Evolutionary conservation across 257 asterid genomes (phyloP).

Genomic region (Henckelia pumila): DNA sequence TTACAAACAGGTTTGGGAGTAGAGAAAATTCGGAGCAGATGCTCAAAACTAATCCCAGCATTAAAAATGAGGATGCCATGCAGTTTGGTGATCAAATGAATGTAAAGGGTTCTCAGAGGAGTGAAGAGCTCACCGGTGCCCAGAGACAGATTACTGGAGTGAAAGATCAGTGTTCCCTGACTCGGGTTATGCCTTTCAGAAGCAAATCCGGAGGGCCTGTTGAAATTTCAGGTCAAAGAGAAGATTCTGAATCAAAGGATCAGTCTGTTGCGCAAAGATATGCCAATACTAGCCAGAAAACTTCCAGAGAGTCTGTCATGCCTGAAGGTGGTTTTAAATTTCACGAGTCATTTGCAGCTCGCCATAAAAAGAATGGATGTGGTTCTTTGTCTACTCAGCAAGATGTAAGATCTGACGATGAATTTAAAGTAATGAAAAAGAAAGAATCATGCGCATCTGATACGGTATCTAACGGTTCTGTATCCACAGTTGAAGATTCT

Average conservation of each 20-base stretch:
- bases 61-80: constrained; percentile 18
- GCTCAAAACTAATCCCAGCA: constrained; percentile 25
- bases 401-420: constrained; percentile 35
- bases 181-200: constrained; percentile 28
- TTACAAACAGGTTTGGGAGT: constrained; percentile 34
- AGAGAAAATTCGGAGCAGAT: constrained; percentile 38
- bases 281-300: constrained; percentile 35
- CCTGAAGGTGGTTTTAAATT: constrained; percentile 47
- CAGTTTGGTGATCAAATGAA: constrained; percentile 23
- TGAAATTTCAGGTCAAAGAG: constrained; percentile 40
- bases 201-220: constrained; percentile 34
- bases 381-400: constrained; percentile 39
- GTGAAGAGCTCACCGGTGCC: constrained; percentile 26
- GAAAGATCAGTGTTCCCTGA: constrained; percentile 34
- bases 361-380: constrained; percentile 39
- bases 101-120: constrained; percentile 19
- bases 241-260: constrained; percentile 36
- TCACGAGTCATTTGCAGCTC: constrained; percentile 44
- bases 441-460: constrained; percentile 32
- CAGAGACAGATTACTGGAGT: constrained; percentile 34
- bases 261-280: constrained; percentile 31
- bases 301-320: constrained; percentile 35
- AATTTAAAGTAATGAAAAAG: constrained; percentile 36
- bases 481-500: constrained; percentile 46
- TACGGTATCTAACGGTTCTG: constrained; percentile 34